phyloP scores from a whole-genome alignment of 108 stramenopile species.

The Skeletonema grethae region DNA sequence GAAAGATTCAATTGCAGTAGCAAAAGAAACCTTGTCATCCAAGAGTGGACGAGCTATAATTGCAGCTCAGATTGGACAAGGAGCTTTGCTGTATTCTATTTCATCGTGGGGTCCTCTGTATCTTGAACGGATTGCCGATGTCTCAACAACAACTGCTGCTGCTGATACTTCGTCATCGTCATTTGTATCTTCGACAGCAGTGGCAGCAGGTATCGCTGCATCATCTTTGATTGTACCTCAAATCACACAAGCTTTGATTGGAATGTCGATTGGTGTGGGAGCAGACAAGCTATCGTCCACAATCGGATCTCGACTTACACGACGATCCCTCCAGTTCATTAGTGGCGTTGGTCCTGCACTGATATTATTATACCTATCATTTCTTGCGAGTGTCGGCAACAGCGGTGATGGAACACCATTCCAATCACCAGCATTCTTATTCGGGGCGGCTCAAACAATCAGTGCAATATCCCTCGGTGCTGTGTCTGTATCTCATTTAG shows the following conservation, averaged over 20 bases:
- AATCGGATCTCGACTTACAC: slow-evolving; percentile 26
- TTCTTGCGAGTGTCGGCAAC: neutral
- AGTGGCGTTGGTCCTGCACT: slow-evolving; percentile 32
- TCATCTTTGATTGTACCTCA: slow-evolving; percentile 37
- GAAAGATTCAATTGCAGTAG: slow-evolving; percentile 26
- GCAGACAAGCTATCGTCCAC: slow-evolving; percentile 26
- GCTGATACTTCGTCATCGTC: neutral
- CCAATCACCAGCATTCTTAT: slow-evolving; percentile 25
- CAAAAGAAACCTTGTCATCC: slow-evolving; percentile 28
- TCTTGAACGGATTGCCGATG: slow-evolving; percentile 31
- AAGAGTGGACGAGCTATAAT: slow-evolving; percentile 43
- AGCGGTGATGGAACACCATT: neutral
- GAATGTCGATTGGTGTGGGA: slow-evolving; percentile 24
- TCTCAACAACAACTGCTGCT: neutral
- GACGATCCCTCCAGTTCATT: slow-evolving; percentile 26
- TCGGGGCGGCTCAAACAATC: slow-evolving; percentile 43
- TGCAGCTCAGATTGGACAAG: slow-evolving; percentile 44
- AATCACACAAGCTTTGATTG: slow-evolving; percentile 42
- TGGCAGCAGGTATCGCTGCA: slow-evolving; percentile 34
- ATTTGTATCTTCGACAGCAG: slow-evolving; percentile 17
- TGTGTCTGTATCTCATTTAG: slow-evolving; percentile 44
- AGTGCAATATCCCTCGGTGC: slow-evolving; percentile 47
- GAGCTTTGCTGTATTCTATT: slow-evolving; percentile 36
- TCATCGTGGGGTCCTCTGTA: slow-evolving; percentile 48
- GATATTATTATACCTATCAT: slow-evolving; percentile 24